Evolutionary conservation across 192 early-diverging fungal species (phyloP).

Genomic region (Podila clonocystis): DNA sequence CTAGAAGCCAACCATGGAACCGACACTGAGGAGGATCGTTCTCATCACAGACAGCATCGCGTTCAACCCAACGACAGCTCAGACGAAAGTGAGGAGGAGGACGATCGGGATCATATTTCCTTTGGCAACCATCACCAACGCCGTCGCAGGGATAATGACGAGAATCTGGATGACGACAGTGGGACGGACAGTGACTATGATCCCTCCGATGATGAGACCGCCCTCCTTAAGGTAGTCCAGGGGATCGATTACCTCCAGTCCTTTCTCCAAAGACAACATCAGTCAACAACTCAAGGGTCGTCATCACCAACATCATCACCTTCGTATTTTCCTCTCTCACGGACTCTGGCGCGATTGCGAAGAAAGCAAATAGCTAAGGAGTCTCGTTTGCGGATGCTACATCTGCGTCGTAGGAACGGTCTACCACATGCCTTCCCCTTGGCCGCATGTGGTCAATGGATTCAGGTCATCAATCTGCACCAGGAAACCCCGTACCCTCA

Average conservation of each 20-base stretch:
- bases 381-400: slow-evolving; percentile 4
- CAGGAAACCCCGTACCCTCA: slow-evolving; percentile 27
- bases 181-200: slow-evolving; percentile 18
- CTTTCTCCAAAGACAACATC: neutral
- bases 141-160: neutral
- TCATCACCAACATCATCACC: neutral
- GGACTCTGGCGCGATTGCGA: slow-evolving; percentile 11
- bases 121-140: neutral
- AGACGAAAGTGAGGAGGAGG: slow-evolving; percentile 1
- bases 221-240: slow-evolving; percentile 32
- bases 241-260: slow-evolving; percentile 11
- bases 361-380: slow-evolving; percentile 4
- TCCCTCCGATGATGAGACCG: slow-evolving; percentile 29
- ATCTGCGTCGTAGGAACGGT: slow-evolving; percentile 21
- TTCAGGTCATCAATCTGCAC: slow-evolving; percentile 44
- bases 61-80: neutral
- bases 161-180: slow-evolving; percentile 3
- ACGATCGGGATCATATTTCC: neutral
- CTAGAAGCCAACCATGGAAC: too few relatives aligned
- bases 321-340: slow-evolving; percentile 5
- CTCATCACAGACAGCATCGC: neutral
- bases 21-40: neutral
- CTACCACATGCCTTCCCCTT: slow-evolving; percentile 22
- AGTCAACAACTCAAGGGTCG: neutral
- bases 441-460: slow-evolving; percentile 36